Conservation (phyloP, 345 rosid genomes). For the Populus deltoides region DNA sequence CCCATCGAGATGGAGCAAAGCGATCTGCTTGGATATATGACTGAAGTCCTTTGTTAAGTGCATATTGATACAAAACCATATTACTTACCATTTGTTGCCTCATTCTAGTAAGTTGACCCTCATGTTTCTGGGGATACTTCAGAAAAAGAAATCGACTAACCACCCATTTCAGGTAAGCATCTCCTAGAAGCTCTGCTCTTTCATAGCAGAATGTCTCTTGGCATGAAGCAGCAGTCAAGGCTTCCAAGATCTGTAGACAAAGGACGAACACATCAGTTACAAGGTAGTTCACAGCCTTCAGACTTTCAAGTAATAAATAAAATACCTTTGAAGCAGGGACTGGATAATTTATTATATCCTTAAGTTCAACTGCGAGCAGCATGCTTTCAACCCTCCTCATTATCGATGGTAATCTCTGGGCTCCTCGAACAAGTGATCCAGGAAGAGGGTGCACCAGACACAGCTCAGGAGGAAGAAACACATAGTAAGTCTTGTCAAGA, state of each 20-base stretch:
- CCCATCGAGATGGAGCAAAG: conserved; percentile 98
- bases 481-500: conserved; percentile 84
- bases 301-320: background rate
- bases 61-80: conserved; percentile 83
- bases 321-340: conserved; percentile 81
- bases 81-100: conserved; percentile 98
- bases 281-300: background rate
- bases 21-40: conserved; percentile 99
- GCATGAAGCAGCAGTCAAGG: conserved; percentile 97
- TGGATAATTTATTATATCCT: conserved; percentile 58
- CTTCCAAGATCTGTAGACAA: conserved; percentile 73
- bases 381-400: conserved; percentile 99
- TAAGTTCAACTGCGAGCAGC: conserved; percentile 86
- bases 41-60: conserved; percentile 79
- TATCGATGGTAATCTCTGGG: conserved; percentile 92
- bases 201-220: conserved; percentile 98
- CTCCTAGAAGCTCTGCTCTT: conserved; percentile 98
- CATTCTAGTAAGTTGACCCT: conserved; percentile 98
- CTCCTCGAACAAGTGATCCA: conserved; percentile 93
- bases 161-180: conserved; percentile 98
- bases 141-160: conserved; percentile 92
- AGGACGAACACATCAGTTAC: conserved; percentile 11
- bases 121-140: conserved; percentile 94
- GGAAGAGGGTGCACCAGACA: conserved; percentile 93
- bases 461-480: conserved; percentile 92